Percentiles rank a stretch among this genome's conserved stretches.
Conservation (phyloP, 2,329 filamentous ascomycete species). For the Trichoderma hamatum region DNA sequence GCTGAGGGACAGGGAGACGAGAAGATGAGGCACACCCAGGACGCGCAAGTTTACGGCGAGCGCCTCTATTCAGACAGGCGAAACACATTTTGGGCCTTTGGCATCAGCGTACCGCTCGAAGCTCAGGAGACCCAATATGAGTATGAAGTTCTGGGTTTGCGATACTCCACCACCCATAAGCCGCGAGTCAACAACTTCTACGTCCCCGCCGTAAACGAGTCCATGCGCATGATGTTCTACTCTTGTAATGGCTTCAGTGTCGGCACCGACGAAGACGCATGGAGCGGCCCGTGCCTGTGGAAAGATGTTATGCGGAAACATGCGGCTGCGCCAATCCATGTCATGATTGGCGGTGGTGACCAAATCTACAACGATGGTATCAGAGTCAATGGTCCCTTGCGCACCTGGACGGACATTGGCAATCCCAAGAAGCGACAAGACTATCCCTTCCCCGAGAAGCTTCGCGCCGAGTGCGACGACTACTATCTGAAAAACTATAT, state of each 20-base stretch:
- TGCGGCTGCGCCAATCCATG: constrained; percentile 80
- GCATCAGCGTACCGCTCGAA: constrained; percentile 75
- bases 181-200: constrained; percentile 72
- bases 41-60: constrained; percentile 44
- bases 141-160: constrained; percentile 71
- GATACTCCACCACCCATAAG: constrained; percentile 60
- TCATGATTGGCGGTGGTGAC: constrained; percentile 93
- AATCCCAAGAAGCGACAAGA: constrained; percentile 82
- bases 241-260: constrained; percentile 97
- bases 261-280: constrained; percentile 80
- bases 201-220: constrained; percentile 78
- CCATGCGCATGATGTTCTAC: constrained; percentile 99
- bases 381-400: constrained; percentile 79
- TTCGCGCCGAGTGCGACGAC: constrained; percentile 82
- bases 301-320: constrained; percentile 88
- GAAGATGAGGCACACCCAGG: constrained; percentile 45
- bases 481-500: constrained; percentile 93
- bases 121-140: constrained; percentile 73
- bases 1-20: constrained; percentile 36
- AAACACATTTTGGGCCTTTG: constrained; percentile 93
- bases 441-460: constrained; percentile 73
- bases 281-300: constrained; percentile 92
- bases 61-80: constrained; percentile 66
- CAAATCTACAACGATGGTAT: constrained; percentile 97
- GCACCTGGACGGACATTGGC: constrained; percentile 78